Conservation (phyloP, 1,284 basidiomycete genomes). For the Cryptococcus maquisensis region DNA sequence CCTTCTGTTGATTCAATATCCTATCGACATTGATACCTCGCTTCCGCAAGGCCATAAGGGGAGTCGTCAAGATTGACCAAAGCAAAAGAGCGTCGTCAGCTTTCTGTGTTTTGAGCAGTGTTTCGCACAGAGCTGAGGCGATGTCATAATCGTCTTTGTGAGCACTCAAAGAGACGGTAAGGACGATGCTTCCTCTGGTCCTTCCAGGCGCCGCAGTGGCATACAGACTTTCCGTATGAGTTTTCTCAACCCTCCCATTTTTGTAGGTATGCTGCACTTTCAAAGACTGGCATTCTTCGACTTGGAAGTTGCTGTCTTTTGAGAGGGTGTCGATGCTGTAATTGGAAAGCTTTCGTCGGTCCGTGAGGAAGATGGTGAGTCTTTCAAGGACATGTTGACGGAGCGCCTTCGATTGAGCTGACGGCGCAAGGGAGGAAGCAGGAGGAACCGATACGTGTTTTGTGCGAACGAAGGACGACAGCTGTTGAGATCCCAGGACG, state of each 20-base stretch:
- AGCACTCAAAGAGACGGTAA: slow-evolving; percentile 70
- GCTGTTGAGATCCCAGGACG: slow-evolving; percentile 57
- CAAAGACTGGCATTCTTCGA: slow-evolving; percentile 54
- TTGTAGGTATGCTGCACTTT: slow-evolving; percentile 37
- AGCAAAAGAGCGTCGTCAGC: slow-evolving; percentile 80
- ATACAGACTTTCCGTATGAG: slow-evolving; percentile 54
- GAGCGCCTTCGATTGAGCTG: slow-evolving; percentile 28
- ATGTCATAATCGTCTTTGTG: slow-evolving; percentile 90
- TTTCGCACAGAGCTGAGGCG: slow-evolving; percentile 69
- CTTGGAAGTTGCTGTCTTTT: slow-evolving; percentile 60
- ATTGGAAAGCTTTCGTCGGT: slow-evolving; percentile 65
- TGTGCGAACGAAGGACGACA: slow-evolving; percentile 70
- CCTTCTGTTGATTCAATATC: slow-evolving; percentile 78
- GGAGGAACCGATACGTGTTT: slow-evolving; percentile 56
- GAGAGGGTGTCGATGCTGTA: slow-evolving; percentile 69
- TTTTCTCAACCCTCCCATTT: slow-evolving; percentile 28
- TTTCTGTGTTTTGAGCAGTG: slow-evolving; percentile 69
- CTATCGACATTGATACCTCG: slow-evolving; percentile 70
- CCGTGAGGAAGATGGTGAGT: slow-evolving; percentile 85
- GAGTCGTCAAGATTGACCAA: slow-evolving; percentile 89
- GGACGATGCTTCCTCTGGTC: slow-evolving; percentile 58
- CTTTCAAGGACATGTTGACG: slow-evolving; percentile 70
- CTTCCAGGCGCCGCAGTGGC: slow-evolving; percentile 61
- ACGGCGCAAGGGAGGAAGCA: slow-evolving; percentile 10
- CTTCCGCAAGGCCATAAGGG: slow-evolving; percentile 74